Evolutionary conservation across 805 yeast species (phyloP).

Genomic region (Myxozyma melibiosi): DNA sequence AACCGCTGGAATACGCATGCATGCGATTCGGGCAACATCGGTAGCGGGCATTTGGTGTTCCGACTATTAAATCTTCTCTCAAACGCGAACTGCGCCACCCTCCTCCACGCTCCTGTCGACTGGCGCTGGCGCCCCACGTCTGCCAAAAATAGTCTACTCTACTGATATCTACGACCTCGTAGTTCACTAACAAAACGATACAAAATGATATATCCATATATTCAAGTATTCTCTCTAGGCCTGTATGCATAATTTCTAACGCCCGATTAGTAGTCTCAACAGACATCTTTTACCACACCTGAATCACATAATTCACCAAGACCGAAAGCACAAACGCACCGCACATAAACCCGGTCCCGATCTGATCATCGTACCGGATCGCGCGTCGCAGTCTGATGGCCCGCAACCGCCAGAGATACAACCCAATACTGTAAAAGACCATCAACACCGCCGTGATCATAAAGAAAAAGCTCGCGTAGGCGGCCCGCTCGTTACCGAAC

Average conservation of each 20-base stretch:
- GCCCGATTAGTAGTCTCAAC: not conserved
- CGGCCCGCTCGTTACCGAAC: constrained; percentile 68
- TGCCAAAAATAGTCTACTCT: too few species aligned
- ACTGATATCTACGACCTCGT: not conserved
- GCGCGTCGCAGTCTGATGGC: constrained; percentile 83
- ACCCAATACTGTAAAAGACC: constrained; percentile 67
- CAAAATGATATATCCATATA: not conserved
- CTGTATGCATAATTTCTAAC: too few species aligned
- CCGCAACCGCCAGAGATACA: constrained; percentile 78
- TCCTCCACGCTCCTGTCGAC: too few species aligned
- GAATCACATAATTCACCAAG: constrained; percentile 42
- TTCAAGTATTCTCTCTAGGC: not conserved
- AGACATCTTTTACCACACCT: constrained; percentile 8
- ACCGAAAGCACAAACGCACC: constrained; percentile 70
- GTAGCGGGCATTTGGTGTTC: too few species aligned
- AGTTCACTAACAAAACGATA: not conserved
- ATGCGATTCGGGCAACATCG: too few species aligned
- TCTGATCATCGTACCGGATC: constrained; percentile 78
- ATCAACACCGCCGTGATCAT: constrained; percentile 77
- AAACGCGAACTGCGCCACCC: too few species aligned
- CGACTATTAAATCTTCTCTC: too few species aligned
- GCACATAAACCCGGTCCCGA: constrained; percentile 87
- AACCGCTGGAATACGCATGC: too few species aligned
- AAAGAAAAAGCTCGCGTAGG: constrained; percentile 84
- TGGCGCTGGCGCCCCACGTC: too few species aligned